Evolutionary conservation across 148 eudicot species (phyloP).

Genomic region (Vaccinium darrowii): DNA sequence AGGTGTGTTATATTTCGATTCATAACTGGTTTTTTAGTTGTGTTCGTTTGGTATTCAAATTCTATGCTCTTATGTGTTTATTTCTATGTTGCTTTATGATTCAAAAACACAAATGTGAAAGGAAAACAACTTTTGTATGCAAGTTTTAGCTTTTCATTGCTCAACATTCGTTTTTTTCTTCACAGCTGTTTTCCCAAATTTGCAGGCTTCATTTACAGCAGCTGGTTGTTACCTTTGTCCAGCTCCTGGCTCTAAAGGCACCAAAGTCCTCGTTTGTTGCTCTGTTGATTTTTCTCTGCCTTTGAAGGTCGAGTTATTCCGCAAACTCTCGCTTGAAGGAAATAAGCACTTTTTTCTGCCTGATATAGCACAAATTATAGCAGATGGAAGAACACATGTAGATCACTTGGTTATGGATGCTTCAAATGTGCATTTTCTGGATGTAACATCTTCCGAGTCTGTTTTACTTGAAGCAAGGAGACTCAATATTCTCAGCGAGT

Average conservation of each 20-base stretch:
- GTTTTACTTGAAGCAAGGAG: constrained; percentile 59
- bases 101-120: not conserved
- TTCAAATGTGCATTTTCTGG: constrained; percentile 51
- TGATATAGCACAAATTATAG: constrained; percentile 50
- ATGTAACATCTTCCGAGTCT: constrained; percentile 37
- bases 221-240: constrained; percentile 94
- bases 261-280: constrained; percentile 75
- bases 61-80: not conserved
- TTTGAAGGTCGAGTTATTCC: constrained; percentile 38
- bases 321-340: constrained; percentile 27
- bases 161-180: constrained; percentile 2
- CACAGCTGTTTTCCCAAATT: constrained; percentile 12
- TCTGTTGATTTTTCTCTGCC: constrained; percentile 49
- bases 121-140: not conserved
- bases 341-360: constrained; percentile 15
- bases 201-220: constrained; percentile 80
- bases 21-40: not conserved
- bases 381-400: constrained; percentile 34
- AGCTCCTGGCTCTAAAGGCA: constrained; percentile 89
- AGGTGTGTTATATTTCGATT: constrained; percentile 43
- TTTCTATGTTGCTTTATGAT: not conserved
- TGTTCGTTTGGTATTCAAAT: not conserved
- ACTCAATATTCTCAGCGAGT: constrained; percentile 55
- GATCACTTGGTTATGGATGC: constrained; percentile 32
- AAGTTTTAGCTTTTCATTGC: constrained; percentile 1